phyloP scores from a whole-genome alignment of 768 basidiomycete species.

The Pleurotus eryngii region DNA sequence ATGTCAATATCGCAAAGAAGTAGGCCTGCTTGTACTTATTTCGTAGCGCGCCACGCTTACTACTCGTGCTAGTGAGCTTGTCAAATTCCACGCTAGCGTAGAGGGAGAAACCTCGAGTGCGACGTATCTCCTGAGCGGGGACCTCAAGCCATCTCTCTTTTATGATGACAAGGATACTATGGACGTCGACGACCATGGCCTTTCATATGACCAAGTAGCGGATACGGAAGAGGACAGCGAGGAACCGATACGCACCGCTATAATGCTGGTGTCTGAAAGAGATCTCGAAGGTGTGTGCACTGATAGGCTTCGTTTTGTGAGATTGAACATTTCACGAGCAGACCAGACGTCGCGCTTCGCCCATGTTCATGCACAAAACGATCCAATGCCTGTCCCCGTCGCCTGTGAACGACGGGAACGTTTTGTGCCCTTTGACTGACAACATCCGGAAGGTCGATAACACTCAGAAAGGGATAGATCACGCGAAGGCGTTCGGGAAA shows the following conservation, averaged over 20 bases:
- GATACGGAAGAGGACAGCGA: conserved; percentile 41
- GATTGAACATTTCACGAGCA: not conserved
- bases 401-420: conserved; percentile 45
- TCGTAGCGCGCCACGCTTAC: not conserved
- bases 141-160: conserved; percentile 24
- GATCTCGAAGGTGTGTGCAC: conserved; percentile 56
- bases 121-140: conserved; percentile 72
- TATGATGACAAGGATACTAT: conserved; percentile 5
- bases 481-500: conserved; percentile 43
- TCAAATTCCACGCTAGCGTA: conserved; percentile 49
- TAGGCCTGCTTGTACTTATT: conserved; percentile 26
- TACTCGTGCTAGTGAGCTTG: conserved; percentile 51
- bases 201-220: conserved; percentile 10
- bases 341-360: conserved; percentile 52
- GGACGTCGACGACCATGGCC: conserved; percentile 4
- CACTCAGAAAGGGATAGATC: conserved; percentile 36
- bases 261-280: conserved; percentile 61
- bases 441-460: conserved; percentile 36
- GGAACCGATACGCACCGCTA: conserved; percentile 42
- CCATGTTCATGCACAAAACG: conserved; percentile 50
- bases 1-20: conserved; percentile 81
- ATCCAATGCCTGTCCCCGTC: conserved; percentile 74
- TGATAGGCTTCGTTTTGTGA: not conserved
- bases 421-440: conserved; percentile 39
- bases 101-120: conserved; percentile 46